phyloP scores from a whole-genome alignment of 305 asterid species.

The Euphrasia arctica region DNA sequence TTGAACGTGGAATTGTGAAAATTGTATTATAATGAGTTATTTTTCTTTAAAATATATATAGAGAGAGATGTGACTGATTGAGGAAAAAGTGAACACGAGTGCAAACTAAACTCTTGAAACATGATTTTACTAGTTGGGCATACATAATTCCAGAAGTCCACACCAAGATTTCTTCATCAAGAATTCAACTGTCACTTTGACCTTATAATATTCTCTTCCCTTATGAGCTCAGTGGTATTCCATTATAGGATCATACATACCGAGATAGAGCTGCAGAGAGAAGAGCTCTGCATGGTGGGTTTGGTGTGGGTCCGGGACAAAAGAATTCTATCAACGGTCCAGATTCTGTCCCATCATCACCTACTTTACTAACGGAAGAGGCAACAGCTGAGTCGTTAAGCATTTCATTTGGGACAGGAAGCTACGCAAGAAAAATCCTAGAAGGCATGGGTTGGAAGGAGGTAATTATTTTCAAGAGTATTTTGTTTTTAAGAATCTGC shows the following conservation, averaged over 20 bases:
- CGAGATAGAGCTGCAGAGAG: constrained; percentile 98
- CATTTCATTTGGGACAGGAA: constrained; percentile 78
- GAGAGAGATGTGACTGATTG: neutral
- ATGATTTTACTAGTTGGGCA: too few relatives aligned
- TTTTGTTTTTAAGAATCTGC: neutral
- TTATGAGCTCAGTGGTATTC: constrained; percentile 15
- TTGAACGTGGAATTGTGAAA: neutral
- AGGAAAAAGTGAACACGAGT: neutral
- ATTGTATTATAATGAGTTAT: neutral
- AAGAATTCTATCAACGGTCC: constrained; percentile 35
- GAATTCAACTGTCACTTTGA: neutral
- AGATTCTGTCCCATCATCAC: constrained; percentile 47
- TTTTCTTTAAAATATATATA: too few relatives aligned
- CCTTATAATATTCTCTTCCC: neutral
- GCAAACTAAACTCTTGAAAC: too few relatives aligned
- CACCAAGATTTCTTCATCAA: neutral
- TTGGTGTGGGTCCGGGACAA: constrained; percentile 93
- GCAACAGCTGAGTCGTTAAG: constrained; percentile 73
- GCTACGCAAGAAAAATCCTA: constrained; percentile 79
- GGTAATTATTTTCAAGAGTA: constrained; percentile 38
- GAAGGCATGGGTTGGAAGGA: constrained; percentile 98
- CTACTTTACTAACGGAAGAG: constrained; percentile 46
- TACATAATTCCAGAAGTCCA: too few relatives aligned
- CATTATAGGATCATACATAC: constrained; percentile 47
- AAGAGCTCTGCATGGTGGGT: constrained; percentile 83